Percentiles rank a stretch among this genome's conserved stretches.
These are phyloP conservation scores for Candida freyschussii DNA, from an alignment of 1,139 yeast species.

Conservation along the genomic window DNA sequence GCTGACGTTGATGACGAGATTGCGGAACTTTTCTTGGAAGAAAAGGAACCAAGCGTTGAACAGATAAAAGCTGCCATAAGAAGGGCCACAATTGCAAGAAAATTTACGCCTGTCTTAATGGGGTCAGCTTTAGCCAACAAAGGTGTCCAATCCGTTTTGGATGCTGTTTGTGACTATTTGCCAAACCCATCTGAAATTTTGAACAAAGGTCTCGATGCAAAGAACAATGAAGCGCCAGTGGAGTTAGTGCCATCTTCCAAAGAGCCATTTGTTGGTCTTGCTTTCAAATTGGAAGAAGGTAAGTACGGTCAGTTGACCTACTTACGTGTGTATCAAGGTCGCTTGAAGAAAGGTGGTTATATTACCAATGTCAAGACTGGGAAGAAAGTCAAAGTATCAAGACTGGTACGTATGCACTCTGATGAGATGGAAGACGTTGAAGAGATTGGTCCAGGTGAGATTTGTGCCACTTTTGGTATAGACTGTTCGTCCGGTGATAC, in stretches of 20 bases:
- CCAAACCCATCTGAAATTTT: slow-evolving; percentile 93
- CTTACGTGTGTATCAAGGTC: slow-evolving; percentile 95
- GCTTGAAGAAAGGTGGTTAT: slow-evolving; percentile 82
- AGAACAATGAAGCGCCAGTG: slow-evolving; percentile 66
- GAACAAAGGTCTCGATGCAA: slow-evolving; percentile 81
- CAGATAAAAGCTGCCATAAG: slow-evolving; percentile 88
- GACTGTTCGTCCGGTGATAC: slow-evolving; percentile 99
- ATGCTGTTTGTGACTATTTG: slow-evolving; percentile 91
- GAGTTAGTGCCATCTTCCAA: slow-evolving; percentile 67
- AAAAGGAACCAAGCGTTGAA: slow-evolving; percentile 75
- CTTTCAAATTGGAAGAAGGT: slow-evolving; percentile 97
- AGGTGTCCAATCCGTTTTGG: slow-evolving; percentile 91
- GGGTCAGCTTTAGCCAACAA: slow-evolving; percentile 97
- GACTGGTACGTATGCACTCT: slow-evolving; percentile 97
- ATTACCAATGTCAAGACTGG: slow-evolving; percentile 89
- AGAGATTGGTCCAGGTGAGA: slow-evolving; percentile 96
- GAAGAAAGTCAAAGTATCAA: slow-evolving; percentile 88
- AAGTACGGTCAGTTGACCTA: slow-evolving; percentile 96
- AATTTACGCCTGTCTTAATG: slow-evolving; percentile 97
- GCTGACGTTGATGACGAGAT: slow-evolving; percentile 98
- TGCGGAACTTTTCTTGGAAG: slow-evolving; percentile 89
- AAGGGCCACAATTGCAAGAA: slow-evolving; percentile 93
- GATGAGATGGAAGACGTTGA: slow-evolving; percentile 97
- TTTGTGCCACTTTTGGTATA: slow-evolving; percentile 98
- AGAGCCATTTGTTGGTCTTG: slow-evolving; percentile 90